Evolutionary conservation across 2,329 filamentous ascomycete species (phyloP), one percentile per base, ranked within the genome.

Genomic region (Hymenoscyphus fraxineus): DNA sequence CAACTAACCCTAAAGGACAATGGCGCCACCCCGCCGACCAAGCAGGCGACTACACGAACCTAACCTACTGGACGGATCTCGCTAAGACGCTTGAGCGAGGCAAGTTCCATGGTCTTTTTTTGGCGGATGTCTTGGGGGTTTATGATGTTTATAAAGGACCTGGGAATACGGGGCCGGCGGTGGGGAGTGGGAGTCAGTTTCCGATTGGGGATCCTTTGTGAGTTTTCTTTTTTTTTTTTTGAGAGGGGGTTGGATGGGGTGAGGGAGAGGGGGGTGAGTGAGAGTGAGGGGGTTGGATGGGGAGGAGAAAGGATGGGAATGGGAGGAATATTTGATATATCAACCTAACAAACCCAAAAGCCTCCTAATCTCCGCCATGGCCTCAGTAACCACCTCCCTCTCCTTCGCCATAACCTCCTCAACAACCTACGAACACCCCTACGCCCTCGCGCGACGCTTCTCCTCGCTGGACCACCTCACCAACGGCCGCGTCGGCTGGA

Each of bases 351-450:
- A 4, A 10, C 19, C 16, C 4, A 35, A 57, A 16, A 59, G 58
- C 22, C 58, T 59, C 0, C 80, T 86, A 0, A 79, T 90, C 0
- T 81, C 86, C 4, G 86, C 87, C 1, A 89, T 90, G 87, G 87
- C 87, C 0, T 86, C 87, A 0, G 87, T 79, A 0, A 90, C 88
- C 0, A 82, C 83, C 67, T 87, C 79, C 65, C 80, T 91, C 10
- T 84, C 82, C 0, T 89, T 90, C 65, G 87, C 86, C 0, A 84
- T 90, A 0, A 90, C 88, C 0, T 82, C 86, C 0, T 83, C 84
- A 1, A 89, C 87, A 1, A 88, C 85, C 0, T 90, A 90, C 66
- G 87, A 90, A 72, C 82, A 86, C 72, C 88, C 88, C 0, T 90
- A 89, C 70, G 84, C 88, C 69, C 77, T 90, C 10, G 88, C 88